phyloP scores from a whole-genome alignment of 2,329 filamentous ascomycete genomes.

The Pseudogymnoascus sp. region DNA sequence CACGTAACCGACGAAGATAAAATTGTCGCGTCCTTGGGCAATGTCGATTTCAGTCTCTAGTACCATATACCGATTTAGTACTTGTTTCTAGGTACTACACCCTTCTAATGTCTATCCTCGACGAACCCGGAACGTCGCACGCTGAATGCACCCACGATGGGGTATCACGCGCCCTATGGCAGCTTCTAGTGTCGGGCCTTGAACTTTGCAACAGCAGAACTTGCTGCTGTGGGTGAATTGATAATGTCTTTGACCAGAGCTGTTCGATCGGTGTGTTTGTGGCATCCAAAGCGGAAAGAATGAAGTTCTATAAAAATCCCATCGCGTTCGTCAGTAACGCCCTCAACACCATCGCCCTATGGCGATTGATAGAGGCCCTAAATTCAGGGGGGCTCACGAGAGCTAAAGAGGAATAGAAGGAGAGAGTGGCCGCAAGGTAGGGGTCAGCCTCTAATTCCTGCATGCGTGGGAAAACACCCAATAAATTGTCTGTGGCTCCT shows the following conservation, averaged over 20 bases:
- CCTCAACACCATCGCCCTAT: too few relatives aligned
- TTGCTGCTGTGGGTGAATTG: neutral
- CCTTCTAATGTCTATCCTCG: neutral
- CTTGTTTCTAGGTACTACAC: neutral
- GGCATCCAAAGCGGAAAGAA: neutral
- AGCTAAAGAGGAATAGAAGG: neutral
- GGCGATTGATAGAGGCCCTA: neutral
- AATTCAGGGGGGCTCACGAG: neutral
- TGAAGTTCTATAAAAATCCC: neutral
- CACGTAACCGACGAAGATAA: conserved; percentile 38
- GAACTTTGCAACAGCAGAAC: neutral
- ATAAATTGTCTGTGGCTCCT: neutral
- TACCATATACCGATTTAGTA: neutral
- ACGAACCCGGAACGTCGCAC: too few relatives aligned
- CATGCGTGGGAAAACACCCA: neutral
- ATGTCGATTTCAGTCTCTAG: conserved; percentile 57
- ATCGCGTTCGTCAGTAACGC: neutral
- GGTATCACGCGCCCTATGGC: neutral
- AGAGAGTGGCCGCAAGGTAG: neutral
- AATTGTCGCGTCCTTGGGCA: conserved; percentile 47
- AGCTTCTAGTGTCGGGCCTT: neutral
- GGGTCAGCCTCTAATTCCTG: neutral
- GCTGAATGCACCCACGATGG: neutral
- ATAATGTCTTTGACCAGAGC: neutral
- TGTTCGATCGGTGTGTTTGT: neutral